Conservation (phyloP, 83 land plant genomes). For the Larix sibirica region DNA sequence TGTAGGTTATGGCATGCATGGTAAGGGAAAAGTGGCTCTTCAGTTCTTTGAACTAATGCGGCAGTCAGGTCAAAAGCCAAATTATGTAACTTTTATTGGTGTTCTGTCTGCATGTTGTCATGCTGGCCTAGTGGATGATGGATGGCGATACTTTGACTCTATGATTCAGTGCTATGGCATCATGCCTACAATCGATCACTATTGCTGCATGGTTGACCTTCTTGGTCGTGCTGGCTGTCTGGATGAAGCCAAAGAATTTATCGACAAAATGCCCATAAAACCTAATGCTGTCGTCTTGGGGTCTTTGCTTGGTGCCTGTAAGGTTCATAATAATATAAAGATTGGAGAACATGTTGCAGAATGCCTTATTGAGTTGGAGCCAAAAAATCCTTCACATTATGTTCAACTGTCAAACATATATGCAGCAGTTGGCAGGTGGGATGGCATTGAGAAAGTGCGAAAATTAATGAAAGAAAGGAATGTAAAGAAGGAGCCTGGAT, state of each 20-base stretch:
- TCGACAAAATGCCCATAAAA: background rate
- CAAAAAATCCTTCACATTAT: background rate
- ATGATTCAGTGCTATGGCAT: background rate
- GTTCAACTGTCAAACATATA: background rate
- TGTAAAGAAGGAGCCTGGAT: conserved; percentile 18
- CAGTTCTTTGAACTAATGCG: conserved; percentile 33
- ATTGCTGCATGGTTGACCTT: background rate
- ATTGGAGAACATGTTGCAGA: background rate
- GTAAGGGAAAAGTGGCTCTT: conserved; percentile 27
- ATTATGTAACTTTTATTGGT: conserved; percentile 38
- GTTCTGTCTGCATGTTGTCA: conserved; percentile 17
- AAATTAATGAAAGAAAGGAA: conserved; percentile 1
- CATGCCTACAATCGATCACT: background rate
- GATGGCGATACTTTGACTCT: background rate
- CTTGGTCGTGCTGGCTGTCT: background rate
- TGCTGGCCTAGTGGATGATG: background rate
- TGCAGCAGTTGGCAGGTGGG: background rate
- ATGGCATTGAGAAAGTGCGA: background rate
- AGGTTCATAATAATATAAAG: background rate
- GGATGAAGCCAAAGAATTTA: background rate
- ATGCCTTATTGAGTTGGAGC: background rate
- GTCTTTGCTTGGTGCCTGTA: background rate
- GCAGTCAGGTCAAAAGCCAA: conserved; percentile 25
- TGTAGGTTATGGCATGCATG: conserved; percentile 49
- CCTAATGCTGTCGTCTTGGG: background rate